Evolutionary conservation across 345 rosid species (phyloP).

Genomic region (Geranium rotundifolium): DNA sequence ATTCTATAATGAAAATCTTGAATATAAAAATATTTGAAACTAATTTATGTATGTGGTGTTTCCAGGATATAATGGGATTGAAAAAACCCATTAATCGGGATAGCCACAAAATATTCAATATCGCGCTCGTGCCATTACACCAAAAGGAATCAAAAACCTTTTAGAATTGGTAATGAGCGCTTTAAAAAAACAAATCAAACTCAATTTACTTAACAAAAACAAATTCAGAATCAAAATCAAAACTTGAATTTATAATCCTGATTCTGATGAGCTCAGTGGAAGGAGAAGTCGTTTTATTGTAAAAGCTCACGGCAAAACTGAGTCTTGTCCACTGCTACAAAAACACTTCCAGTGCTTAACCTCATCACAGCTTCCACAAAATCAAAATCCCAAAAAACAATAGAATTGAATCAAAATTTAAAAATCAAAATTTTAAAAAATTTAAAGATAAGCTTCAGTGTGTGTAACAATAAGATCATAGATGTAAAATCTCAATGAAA

Average conservation of each 20-base stretch:
- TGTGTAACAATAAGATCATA: slow-evolving; percentile 99
- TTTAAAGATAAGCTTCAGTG: slow-evolving; percentile 55
- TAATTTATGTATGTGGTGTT: slow-evolving; percentile 44
- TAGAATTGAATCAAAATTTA: too few species aligned
- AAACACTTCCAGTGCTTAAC: slow-evolving; percentile 28
- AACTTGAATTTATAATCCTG: too few species aligned
- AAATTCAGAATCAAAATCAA: too few species aligned
- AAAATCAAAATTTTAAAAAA: too few species aligned
- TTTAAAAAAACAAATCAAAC: neutral
- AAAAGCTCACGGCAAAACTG: slow-evolving; percentile 72
- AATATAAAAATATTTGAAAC: too few species aligned
- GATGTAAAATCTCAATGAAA: slow-evolving; percentile 79
- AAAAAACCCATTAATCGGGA: slow-evolving; percentile 46
- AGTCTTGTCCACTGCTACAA: slow-evolving; percentile 65
- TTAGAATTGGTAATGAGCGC: slow-evolving; percentile 98
- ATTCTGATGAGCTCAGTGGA: slow-evolving; percentile 66
- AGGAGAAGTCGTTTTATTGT: slow-evolving; percentile 80
- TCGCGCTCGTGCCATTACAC: slow-evolving; percentile 93
- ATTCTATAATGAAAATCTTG: too few species aligned
- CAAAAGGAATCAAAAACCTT: slow-evolving; percentile 58
- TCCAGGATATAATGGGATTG: slow-evolving; percentile 63
- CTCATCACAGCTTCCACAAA: slow-evolving; percentile 54
- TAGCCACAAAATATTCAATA: slow-evolving; percentile 35
- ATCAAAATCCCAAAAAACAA: neutral
- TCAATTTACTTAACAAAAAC: too few species aligned